Evolutionary conservation across 1,139 yeast species (phyloP).

Genomic region (Taphrina deformans): DNA sequence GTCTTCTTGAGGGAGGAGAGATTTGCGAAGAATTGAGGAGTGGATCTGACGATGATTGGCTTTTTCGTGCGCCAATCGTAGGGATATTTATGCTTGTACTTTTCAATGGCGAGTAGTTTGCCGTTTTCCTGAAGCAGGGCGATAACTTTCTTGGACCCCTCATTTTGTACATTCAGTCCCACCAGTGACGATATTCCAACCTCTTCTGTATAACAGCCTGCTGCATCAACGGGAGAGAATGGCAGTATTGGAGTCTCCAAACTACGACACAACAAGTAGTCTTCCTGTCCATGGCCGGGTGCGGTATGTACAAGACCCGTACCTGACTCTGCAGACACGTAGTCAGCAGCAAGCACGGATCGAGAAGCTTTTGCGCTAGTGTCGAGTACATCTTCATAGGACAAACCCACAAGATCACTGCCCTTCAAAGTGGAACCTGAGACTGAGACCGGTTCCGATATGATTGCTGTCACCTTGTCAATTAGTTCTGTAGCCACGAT

Average conservation of each 20-base stretch:
- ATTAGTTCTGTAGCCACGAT: slow-evolving; percentile 54
- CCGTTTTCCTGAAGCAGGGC: slow-evolving; percentile 48
- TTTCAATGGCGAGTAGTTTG: slow-evolving; percentile 53
- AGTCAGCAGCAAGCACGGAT: slow-evolving; percentile 75
- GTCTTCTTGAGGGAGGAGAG: slow-evolving; percentile 67
- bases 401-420: neutral
- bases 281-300: slow-evolving; percentile 97
- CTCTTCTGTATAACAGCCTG: slow-evolving; percentile 62
- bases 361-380: slow-evolving; percentile 35
- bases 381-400: slow-evolving; percentile 1
- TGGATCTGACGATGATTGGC: slow-evolving; percentile 91
- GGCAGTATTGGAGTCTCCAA: slow-evolving; percentile 53
- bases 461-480: slow-evolving; percentile 40
- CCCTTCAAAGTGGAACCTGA: neutral
- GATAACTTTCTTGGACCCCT: slow-evolving; percentile 56
- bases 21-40: slow-evolving; percentile 96
- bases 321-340: slow-evolving; percentile 80
- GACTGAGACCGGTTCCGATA: neutral
- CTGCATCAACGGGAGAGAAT: slow-evolving; percentile 74
- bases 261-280: slow-evolving; percentile 63
- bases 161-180: slow-evolving; percentile 62
- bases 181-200: slow-evolving; percentile 54
- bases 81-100: slow-evolving; percentile 81
- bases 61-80: slow-evolving; percentile 96
- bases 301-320: slow-evolving; percentile 97